These are phyloP conservation scores for Pseudozyma hubeiensis DNA, from an alignment of 1,284 basidiomycete genomes.

Conservation along the genomic window DNA sequence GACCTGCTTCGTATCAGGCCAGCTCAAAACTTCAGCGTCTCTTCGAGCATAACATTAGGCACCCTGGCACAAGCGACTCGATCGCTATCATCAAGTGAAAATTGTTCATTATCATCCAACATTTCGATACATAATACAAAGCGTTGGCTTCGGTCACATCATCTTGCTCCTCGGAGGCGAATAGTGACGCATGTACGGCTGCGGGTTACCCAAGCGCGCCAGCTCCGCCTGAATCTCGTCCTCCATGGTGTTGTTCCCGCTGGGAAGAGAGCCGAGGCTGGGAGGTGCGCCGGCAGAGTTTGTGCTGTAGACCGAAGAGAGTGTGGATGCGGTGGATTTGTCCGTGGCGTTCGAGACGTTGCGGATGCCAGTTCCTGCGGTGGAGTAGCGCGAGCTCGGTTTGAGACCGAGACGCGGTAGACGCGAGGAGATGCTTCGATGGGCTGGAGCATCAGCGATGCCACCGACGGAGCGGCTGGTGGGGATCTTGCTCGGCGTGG, in stretches of 20 bases:
- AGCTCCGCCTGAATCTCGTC: slow-evolving; percentile 48
- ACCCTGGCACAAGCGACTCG: too few relatives aligned
- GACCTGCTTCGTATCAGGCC: too few relatives aligned
- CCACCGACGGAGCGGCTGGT: slow-evolving; percentile 26
- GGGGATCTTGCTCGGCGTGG: slow-evolving; percentile 25
- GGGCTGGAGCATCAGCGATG: slow-evolving; percentile 24
- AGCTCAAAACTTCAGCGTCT: too few relatives aligned
- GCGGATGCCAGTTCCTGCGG: slow-evolving; percentile 10
- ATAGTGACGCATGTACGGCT: slow-evolving; percentile 44
- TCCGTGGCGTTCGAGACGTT: slow-evolving; percentile 36
- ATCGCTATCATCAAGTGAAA: background rate
- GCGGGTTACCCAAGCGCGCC: slow-evolving; percentile 32
- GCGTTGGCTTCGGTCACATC: slow-evolving; percentile 12
- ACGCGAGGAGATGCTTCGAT: slow-evolving; percentile 35
- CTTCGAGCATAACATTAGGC: too few relatives aligned
- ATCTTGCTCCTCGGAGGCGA: slow-evolving; percentile 46
- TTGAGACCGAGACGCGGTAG: slow-evolving; percentile 42
- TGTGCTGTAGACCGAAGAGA: slow-evolving; percentile 39
- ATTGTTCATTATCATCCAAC: background rate
- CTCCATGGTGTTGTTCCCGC: slow-evolving; percentile 48
- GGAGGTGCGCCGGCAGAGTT: slow-evolving; percentile 27
- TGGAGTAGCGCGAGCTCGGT: slow-evolving; percentile 33
- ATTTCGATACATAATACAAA: background rate
- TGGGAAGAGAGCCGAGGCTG: slow-evolving; percentile 30
- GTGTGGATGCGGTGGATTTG: slow-evolving; percentile 36